A percentile compares a stretch with the other conserved stretches of the same genome.
phyloP scores from a whole-genome alignment of 2,329 filamentous ascomycete genomes.

The Aspergillus spinulosporus region DNA sequence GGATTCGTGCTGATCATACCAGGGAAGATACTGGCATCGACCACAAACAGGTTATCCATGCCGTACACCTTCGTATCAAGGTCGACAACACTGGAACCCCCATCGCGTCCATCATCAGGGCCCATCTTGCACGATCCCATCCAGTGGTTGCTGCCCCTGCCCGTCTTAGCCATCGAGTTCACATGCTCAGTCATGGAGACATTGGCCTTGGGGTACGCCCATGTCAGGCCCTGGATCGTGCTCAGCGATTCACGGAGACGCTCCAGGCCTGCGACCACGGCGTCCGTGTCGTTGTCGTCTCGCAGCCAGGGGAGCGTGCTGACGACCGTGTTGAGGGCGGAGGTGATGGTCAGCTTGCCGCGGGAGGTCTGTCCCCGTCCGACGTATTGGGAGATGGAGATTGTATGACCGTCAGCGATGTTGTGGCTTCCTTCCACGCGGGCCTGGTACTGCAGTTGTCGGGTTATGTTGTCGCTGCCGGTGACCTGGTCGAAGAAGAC shows the following conservation, averaged over 20 bases:
- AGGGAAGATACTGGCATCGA: slow-evolving; percentile 17
- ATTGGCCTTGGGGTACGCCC: slow-evolving; percentile 15
- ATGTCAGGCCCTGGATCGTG: slow-evolving; percentile 24
- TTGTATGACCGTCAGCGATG: slow-evolving; percentile 16
- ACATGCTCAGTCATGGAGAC: slow-evolving; percentile 12
- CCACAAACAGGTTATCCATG: slow-evolving; percentile 29
- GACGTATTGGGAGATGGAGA: slow-evolving; percentile 29
- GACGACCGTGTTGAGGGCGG: slow-evolving; percentile 28
- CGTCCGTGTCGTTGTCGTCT: slow-evolving; percentile 25
- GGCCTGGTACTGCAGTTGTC: slow-evolving; percentile 24
- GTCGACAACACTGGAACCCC: slow-evolving; percentile 22
- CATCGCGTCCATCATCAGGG: slow-evolving; percentile 22
- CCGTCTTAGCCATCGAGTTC: background rate
- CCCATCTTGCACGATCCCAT: slow-evolving; percentile 24
- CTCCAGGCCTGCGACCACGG: slow-evolving; percentile 26
- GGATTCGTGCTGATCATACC: slow-evolving; percentile 20
- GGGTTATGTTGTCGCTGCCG: slow-evolving; percentile 23
- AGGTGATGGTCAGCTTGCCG: slow-evolving; percentile 27
- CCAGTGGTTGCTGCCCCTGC: slow-evolving; percentile 20
- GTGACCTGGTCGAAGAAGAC: slow-evolving; percentile 27
- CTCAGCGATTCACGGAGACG: slow-evolving; percentile 7
- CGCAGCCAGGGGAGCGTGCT: slow-evolving; percentile 29
- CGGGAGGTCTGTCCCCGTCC: slow-evolving; percentile 31
- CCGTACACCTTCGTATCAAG: slow-evolving; percentile 31
- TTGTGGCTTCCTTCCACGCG: slow-evolving; percentile 18